Evolutionary conservation across 202 grass and related monocot genomes (phyloP), one percentile per base, ranked within the genome.

Genomic region (Setaria viridis): DNA sequence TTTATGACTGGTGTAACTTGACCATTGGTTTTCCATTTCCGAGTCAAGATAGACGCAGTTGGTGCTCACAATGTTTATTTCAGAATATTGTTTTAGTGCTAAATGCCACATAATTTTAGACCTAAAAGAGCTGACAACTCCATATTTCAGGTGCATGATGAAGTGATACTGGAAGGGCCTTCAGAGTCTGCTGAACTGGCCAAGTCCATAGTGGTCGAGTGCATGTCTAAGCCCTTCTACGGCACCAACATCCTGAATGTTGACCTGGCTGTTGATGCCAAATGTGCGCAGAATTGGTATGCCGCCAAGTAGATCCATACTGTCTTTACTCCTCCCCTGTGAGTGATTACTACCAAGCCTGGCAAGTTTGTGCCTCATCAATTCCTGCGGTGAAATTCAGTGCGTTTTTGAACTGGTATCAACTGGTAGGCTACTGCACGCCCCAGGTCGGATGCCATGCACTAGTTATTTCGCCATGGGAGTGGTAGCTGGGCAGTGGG

Each of bases 81-180:
- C 47, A 19, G 67, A 56, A 48, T 64, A 32, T 60, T 64, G 30
- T 73, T 74, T 19, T 19, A 86, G 43, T 25, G 25, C 17, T 12
- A 32, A 43, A 69, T 70, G 67, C 58, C 21, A 79, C 53, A 60
- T 68, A 25, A 64, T 34, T 77, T 32, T 58, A 64, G 25, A 78
- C 58, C 57, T 50, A 76, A 45, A 14, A 80, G 57, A 67, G 80
- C 54, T 90, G 53, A 88, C 62, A 83, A 76, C 43, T 70, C 49
- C 63, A 63, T 84, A 66, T 90, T 84, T 83, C 82, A 99, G 96
- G 96, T 99, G 47, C 96, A 99, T 62, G 96, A 99, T 93, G 96
- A 99, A 89, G 91, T 99, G 45, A 94, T 99, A 91, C 78, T 96
- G 76, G 96, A 99, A 92, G 96, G 96, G 57, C 96, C 93, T 37